Evolutionary conservation across 805 yeast genomes (phyloP).

Genomic region (Diddensiella caesifluorescens): DNA sequence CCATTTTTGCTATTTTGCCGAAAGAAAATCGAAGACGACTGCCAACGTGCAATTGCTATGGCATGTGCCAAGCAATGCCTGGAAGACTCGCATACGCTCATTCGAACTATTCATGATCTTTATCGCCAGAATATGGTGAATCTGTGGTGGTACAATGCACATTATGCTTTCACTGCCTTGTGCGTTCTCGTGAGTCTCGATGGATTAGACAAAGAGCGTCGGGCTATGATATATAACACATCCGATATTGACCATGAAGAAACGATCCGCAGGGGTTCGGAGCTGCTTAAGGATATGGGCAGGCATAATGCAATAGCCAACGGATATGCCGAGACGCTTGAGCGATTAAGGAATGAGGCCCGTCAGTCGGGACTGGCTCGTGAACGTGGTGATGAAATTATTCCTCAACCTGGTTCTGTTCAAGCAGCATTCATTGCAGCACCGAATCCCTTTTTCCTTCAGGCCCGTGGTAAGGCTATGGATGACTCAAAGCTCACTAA

Average conservation of each 20-base stretch:
- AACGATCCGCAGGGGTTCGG: slow-evolving; percentile 3
- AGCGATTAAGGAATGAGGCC: neutral
- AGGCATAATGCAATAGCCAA: slow-evolving; percentile 2
- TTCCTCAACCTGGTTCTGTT: slow-evolving; percentile 1
- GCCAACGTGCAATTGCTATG: slow-evolving; percentile 3
- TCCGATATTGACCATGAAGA: slow-evolving; percentile 2
- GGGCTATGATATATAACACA: neutral
- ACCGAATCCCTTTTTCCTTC: slow-evolving; percentile 2
- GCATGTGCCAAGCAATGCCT: slow-evolving; percentile 4
- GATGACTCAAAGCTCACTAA: neutral
- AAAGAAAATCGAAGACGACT: slow-evolving; percentile 3
- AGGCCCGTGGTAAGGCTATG: slow-evolving; percentile 1
- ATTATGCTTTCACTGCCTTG: slow-evolving; percentile 5
- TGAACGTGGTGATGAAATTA: neutral
- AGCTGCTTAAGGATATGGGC: slow-evolving; percentile 3
- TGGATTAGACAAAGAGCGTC: slow-evolving; percentile 3
- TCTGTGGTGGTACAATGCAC: slow-evolving; percentile 7
- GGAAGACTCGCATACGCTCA: neutral
- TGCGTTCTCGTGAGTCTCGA: slow-evolving; percentile 4
- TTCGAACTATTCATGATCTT: slow-evolving; percentile 2
- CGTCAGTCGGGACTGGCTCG: slow-evolving; percentile 1
- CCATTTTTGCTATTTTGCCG: slow-evolving; percentile 3
- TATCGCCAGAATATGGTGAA: slow-evolving; percentile 4
- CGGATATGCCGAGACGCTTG: slow-evolving; percentile 4
- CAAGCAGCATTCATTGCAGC: slow-evolving; percentile 6